Evolutionary conservation across 192 early-diverging fungal genomes (phyloP).

Genomic region (Linnemannia schmuckeri): DNA sequence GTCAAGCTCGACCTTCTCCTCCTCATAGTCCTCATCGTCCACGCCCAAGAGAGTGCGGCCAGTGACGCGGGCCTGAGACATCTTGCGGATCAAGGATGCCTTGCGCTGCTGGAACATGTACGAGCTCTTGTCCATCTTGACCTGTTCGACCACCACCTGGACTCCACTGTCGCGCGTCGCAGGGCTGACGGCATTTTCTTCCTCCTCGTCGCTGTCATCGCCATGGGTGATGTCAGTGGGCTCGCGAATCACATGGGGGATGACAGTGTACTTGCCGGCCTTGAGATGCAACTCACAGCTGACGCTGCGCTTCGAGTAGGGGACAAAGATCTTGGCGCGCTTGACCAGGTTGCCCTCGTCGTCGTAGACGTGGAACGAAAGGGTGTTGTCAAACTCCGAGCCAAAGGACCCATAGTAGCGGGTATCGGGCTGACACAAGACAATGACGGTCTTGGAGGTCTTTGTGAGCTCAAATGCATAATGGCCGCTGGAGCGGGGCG

Average conservation of each 20-base stretch:
- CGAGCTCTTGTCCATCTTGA: constrained; percentile 56
- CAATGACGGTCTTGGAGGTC: constrained; percentile 33
- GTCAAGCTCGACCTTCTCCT: constrained; percentile 14
- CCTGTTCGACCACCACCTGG: constrained; percentile 34
- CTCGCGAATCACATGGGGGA: constrained; percentile 46
- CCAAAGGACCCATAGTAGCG: constrained; percentile 54
- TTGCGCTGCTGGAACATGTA: constrained; percentile 53
- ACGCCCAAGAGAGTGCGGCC: constrained; percentile 47
- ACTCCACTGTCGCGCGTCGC: constrained; percentile 35
- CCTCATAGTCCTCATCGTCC: constrained; percentile 52
- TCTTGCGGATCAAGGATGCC: constrained; percentile 29
- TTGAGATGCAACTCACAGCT: constrained; percentile 45
- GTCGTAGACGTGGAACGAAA: constrained; percentile 49
- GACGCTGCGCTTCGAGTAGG: constrained; percentile 45
- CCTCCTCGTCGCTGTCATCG: background rate
- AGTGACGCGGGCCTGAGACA: constrained; percentile 39
- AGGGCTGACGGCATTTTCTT: constrained; percentile 35
- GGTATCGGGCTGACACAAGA: constrained; percentile 47
- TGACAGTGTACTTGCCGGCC: constrained; percentile 47
- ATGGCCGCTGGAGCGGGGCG: constrained; percentile 41
- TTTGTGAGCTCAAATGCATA: constrained; percentile 41
- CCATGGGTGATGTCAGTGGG: constrained; percentile 32
- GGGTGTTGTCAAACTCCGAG: constrained; percentile 32
- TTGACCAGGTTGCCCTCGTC: constrained; percentile 31
- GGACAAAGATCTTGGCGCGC: constrained; percentile 42